Conservation (phyloP, 208 protist genomes). For the Angomonas desouzai region DNA sequence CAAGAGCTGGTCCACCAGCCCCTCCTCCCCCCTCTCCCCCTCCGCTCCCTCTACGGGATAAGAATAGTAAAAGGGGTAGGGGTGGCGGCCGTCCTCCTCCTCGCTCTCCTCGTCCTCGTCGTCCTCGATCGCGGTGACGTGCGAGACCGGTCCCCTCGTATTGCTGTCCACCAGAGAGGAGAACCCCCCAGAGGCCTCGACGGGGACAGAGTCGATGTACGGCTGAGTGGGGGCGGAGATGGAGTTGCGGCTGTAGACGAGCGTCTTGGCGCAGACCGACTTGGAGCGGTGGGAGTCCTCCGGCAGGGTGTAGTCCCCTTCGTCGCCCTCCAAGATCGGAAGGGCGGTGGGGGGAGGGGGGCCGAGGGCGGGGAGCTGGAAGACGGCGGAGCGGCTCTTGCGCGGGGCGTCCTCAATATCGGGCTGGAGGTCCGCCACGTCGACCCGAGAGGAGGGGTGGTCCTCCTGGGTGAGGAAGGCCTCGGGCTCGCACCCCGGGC, state of each 20-base stretch:
- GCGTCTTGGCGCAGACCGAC: slow-evolving; percentile 10
- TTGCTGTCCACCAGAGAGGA: neutral
- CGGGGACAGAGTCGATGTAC: neutral
- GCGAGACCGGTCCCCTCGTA: neutral
- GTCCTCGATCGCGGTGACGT: neutral
- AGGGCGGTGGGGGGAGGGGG: neutral
- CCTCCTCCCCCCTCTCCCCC: slow-evolving; percentile 5
- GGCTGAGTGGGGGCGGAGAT: neutral
- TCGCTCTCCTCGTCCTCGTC: neutral
- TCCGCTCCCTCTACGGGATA: too few species aligned
- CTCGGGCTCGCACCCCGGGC: neutral
- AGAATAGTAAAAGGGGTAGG: too few species aligned
- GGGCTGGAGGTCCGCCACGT: slow-evolving; percentile 2
- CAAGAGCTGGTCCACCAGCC: slow-evolving; percentile 20
- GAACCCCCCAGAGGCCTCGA: neutral
- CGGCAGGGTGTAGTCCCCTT: neutral
- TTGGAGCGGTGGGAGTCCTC: neutral
- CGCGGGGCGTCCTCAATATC: slow-evolving; percentile 36
- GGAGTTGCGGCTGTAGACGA: slow-evolving; percentile 5
- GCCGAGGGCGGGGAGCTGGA: neutral
- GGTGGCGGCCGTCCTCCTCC: neutral
- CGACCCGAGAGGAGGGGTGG: neutral
- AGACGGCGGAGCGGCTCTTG: slow-evolving; percentile 20
- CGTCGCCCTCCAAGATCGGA: neutral
- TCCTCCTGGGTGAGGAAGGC: slow-evolving; percentile 1